Conservation (phyloP, 768 basidiomycete species). For the Agaricus bisporus region DNA sequence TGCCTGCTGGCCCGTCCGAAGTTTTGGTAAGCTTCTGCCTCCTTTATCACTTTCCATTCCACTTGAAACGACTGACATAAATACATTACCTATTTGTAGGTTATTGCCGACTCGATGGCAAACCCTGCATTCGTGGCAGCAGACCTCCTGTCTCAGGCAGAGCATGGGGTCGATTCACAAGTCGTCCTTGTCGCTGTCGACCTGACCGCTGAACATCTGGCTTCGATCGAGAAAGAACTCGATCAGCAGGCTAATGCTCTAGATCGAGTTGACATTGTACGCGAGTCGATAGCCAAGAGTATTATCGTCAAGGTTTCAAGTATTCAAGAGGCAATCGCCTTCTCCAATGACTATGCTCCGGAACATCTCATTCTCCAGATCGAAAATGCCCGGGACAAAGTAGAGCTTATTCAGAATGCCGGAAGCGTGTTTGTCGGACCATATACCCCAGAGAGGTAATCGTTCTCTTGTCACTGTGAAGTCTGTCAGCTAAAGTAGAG, state of each 20-base stretch:
- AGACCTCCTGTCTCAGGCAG: constrained; percentile 94
- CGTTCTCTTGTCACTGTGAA: not conserved
- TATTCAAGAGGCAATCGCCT: constrained; percentile 72
- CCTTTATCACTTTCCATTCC: not conserved
- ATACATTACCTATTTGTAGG: constrained; percentile 40
- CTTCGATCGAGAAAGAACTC: constrained; percentile 77
- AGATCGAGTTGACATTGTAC: constrained; percentile 84
- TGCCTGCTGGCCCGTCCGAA: constrained; percentile 98
- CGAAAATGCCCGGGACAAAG: constrained; percentile 56
- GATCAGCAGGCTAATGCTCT: constrained; percentile 84
- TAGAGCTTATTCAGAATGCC: constrained; percentile 77
- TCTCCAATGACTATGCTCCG: constrained; percentile 97
- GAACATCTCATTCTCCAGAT: constrained; percentile 96
- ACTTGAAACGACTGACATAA: not conserved
- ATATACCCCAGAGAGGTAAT: constrained; percentile 91
- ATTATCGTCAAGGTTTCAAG: constrained; percentile 72
- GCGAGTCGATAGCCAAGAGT: constrained; percentile 84
- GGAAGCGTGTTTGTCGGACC: constrained; percentile 96
- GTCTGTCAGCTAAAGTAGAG: constrained; percentile 6
- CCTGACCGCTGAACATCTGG: constrained; percentile 55
- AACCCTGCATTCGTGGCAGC: constrained; percentile 92
- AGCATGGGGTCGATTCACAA: constrained; percentile 97
- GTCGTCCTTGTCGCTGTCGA: constrained; percentile 86
- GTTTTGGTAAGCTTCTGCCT: constrained; percentile 66
- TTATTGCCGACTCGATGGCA: constrained; percentile 86